Conservation (phyloP, 2,329 filamentous ascomycete genomes). For the Aspergillus niger region DNA sequence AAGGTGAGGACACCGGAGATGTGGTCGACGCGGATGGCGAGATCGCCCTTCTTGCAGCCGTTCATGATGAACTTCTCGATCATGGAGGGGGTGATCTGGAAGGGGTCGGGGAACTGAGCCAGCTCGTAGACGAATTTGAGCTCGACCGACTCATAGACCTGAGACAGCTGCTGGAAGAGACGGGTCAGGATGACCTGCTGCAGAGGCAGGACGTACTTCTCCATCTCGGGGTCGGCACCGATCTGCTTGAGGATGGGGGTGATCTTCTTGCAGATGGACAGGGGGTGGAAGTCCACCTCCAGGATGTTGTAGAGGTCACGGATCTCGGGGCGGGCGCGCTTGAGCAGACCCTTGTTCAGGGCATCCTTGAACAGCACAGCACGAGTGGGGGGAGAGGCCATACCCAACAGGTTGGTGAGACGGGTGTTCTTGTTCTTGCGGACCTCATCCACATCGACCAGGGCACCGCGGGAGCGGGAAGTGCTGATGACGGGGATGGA, state of each 20-base stretch:
- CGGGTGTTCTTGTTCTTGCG: conserved; percentile 99
- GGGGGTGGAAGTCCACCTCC: conserved; percentile 97
- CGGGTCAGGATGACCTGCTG: conserved; percentile 98
- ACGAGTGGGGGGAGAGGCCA: conserved; percentile 86
- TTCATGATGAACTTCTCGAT: conserved; percentile 99
- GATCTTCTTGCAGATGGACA: conserved; percentile 99
- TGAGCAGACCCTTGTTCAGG: conserved; percentile 88
- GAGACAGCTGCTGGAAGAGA: conserved; percentile 97
- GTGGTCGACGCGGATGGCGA: conserved; percentile 94
- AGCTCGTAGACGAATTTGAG: conserved; percentile 90
- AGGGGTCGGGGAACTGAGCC: conserved; percentile 93
- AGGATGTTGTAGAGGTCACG: conserved; percentile 97
- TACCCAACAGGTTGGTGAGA: conserved; percentile 91
- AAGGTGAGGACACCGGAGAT: conserved; percentile 94
- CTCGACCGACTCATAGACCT: conserved; percentile 98
- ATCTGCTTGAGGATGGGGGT: conserved; percentile 94
- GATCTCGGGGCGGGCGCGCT: conserved; percentile 91
- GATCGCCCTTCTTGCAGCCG: conserved; percentile 98
- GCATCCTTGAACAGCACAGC: conserved; percentile 93
- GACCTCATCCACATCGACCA: conserved; percentile 95
- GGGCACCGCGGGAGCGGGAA: conserved; percentile 87
- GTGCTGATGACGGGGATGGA: conserved; percentile 99
- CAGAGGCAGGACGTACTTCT: conserved; percentile 91
- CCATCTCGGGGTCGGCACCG: conserved; percentile 90
- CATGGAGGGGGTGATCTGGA: conserved; percentile 84